phyloP scores from a whole-genome alignment of 78 protist species.

The Dictyostelium capitatum region DNA sequence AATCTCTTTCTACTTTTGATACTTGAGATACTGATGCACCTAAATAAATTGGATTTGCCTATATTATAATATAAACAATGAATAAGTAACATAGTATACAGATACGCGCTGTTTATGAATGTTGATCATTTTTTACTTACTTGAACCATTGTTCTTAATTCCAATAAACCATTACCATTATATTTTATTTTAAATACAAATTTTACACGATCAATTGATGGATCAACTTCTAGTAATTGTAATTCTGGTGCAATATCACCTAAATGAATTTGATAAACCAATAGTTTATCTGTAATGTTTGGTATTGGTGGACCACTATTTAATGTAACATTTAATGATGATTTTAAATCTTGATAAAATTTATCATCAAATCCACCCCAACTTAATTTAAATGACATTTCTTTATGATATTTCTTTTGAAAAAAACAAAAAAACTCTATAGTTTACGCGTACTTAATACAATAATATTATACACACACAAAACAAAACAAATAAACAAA shows the following conservation, averaged over 20 bases:
- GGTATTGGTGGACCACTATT: conserved; percentile 66
- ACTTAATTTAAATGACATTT: conserved; percentile 75
- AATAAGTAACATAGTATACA: neutral
- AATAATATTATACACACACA: too few relatives aligned
- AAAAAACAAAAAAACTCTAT: too few relatives aligned
- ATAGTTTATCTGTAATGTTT: conserved; percentile 53
- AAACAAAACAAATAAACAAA: too few relatives aligned
- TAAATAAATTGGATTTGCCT: conserved; percentile 61
- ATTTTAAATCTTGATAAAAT: conserved; percentile 28
- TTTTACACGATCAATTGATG: conserved; percentile 62
- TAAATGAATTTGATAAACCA: conserved; percentile 44
- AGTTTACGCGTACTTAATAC: too few relatives aligned
- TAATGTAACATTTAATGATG: conserved; percentile 21
- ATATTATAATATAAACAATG: neutral
- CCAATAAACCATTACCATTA: conserved; percentile 53
- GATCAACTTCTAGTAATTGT: conserved; percentile 55
- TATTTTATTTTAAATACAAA: conserved; percentile 59
- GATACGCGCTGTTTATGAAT: neutral
- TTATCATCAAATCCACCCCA: conserved; percentile 71
- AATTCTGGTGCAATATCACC: conserved; percentile 56
- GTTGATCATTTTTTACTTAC: neutral
- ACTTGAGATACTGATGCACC: conserved; percentile 23
- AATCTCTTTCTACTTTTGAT: neutral
- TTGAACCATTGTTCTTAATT: conserved; percentile 69
- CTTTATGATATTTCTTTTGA: neutral